Evolutionary conservation across 2,329 filamentous ascomycete genomes (phyloP), one percentile per base, ranked within the genome.

Genomic region (Teratosphaeriaceae sp.): DNA sequence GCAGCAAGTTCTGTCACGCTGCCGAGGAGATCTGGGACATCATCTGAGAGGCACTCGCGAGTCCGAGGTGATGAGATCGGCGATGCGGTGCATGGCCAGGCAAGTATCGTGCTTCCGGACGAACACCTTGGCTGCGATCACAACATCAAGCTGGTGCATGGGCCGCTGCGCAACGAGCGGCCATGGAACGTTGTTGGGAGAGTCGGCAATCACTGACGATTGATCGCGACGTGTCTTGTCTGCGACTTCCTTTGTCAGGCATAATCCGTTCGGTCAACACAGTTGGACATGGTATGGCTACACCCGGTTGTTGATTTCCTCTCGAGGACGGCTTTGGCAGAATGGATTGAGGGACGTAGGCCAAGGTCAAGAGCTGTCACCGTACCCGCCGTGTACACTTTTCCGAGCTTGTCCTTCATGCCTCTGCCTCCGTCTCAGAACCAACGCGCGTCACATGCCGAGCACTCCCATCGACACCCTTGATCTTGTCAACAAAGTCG

Each of bases 1-100:
- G 92, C 76, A 96, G 90, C 79, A 98, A 97, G 68, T 97, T 98
- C 74, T 97, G 92, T 69, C 92, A 98, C 68, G 92, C 90, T 30
- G 90, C 89, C 33, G 92, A 98, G 69, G 92, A 98, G 65, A 84
- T 84, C 26, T 98, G 92, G 92, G 82, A 87, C 62, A 85, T 98
- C 56, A 78, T 96, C 59, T 98, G 81, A 75, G 35, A 4, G 22
- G 18, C 13, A 1, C 11, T 43, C 36, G 30, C 11, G 22, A 4
- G 12, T 6, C 3, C 19, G 26, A 4, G 38, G 22, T 13, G 19
- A 12, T 23, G 22, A 13, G 19, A 38, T 13, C 15, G 31, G 6
- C 12, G 24, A 8, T 27, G n/a, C n/a, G 4, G 31, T 9, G 15
- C 19, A 24, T 23, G 23, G 15, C 38, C 47, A 54, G 51, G 53